Evolutionary conservation across 1,139 yeast species (phyloP), one percentile per base, ranked within the genome.

Genomic region (Scheffersomyces segobiensis): DNA sequence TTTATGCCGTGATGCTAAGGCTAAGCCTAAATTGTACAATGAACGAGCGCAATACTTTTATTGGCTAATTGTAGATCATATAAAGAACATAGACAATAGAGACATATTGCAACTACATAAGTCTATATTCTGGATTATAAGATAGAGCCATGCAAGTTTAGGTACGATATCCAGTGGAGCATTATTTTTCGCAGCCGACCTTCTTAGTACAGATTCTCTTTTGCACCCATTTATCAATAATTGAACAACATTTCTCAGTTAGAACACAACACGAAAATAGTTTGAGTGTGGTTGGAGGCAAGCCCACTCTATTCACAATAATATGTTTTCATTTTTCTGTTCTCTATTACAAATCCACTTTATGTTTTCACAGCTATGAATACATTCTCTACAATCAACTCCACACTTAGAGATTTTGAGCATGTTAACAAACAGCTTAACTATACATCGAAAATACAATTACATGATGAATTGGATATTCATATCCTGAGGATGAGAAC

Each of bases 401-500:
- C 5, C 5, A 5, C 24, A 22, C 5, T 22, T 22, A 10, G 8
- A 7, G 8, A 10, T 24, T 24, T 22, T 24, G n/a, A n/a, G 32
- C 32, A 6, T 24, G 32, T 10, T 24, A 24, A 24, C 8, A 6
- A 24, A 10, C 32, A 24, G 32, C 32, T 24, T 24, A 24, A 32
- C 8, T 32, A 32, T 32, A 32, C 17, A 32, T 17, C 17, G 17
- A 32, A 32, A 32, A 32, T 32, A 32, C 42, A 32, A 32, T 32
- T 53, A 63, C 64, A 65, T 55, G 52, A 64, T 59, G 56, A 65
- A 65, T 57, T 60, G 63, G 52, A 66, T 61, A 70, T 91, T 91
- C 68, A 88, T 86, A 72, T 92, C 97, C 62, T 90, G 86, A 5
- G 96, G 97, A 72, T 92, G 97, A 1, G 95, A 88, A 47, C 90